Conservation (phyloP, 371 early-diverging fungal genomes). For the Nematocida ironsii region DNA sequence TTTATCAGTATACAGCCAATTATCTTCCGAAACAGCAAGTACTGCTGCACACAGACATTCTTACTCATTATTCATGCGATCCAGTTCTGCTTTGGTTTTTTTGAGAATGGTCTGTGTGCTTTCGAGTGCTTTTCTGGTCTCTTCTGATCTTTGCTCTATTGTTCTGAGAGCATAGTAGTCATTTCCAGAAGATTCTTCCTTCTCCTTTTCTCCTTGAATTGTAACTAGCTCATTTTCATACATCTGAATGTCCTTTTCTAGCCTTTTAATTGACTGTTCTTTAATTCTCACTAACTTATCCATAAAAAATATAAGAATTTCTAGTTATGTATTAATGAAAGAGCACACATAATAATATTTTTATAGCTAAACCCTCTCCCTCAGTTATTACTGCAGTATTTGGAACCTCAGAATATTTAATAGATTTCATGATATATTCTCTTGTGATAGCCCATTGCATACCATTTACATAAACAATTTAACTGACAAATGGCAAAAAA, state of each 20-base stretch:
- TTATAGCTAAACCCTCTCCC: too few relatives aligned
- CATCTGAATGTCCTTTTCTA: conserved; percentile 26
- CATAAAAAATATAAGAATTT: conserved; percentile 4
- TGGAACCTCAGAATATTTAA: too few relatives aligned
- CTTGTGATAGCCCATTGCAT: too few relatives aligned
- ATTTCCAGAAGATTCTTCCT: not conserved
- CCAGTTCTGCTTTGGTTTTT: conserved; percentile 17
- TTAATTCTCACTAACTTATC: not conserved
- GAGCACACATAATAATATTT: too few relatives aligned
- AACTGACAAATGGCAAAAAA: not conserved
- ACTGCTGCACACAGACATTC: not conserved
- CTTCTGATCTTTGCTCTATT: conserved; percentile 14
- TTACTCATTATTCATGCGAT: not conserved
- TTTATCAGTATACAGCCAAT: not conserved
- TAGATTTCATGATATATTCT: too few relatives aligned
- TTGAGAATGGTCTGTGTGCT: conserved; percentile 30
- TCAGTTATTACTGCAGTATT: too few relatives aligned
- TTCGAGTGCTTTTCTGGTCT: conserved; percentile 12
- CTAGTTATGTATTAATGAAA: too few relatives aligned
- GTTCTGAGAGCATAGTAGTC: not conserved
- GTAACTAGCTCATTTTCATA: conserved; percentile 23
- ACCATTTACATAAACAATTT: too few relatives aligned
- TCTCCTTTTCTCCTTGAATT: conserved; percentile 10
- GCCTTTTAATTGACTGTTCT: conserved; percentile 14
- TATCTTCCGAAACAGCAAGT: too few relatives aligned